Conservation (phyloP, 495 filamentous ascomycete species). For the Annulohypoxylon bovei region DNA sequence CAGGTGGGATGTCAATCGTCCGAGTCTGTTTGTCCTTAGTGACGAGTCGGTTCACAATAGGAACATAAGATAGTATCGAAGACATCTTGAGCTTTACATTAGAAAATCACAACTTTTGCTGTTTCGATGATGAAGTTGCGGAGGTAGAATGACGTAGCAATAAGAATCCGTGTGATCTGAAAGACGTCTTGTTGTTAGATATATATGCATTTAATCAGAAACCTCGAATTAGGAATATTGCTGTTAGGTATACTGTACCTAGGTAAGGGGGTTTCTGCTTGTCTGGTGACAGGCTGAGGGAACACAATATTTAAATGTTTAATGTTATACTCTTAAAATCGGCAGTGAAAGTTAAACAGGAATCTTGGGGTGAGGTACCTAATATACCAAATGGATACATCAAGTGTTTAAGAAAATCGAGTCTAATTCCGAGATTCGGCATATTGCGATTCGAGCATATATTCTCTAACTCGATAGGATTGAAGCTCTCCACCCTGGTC, state of each 20-base stretch:
- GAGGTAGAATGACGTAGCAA: conserved; percentile 27
- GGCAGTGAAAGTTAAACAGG: too few relatives aligned
- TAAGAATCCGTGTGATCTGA: conserved; percentile 10
- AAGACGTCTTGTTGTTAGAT: conserved; percentile 1
- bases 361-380: too few relatives aligned
- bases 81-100: conserved; percentile 46
- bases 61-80: conserved; percentile 60
- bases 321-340: neutral
- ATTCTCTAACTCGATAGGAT: neutral
- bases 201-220: conserved; percentile 11
- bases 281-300: neutral
- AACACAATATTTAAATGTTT: neutral
- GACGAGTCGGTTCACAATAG: conserved; percentile 57
- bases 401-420: neutral
- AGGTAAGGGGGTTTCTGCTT: too few relatives aligned
- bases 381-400: neutral
- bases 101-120: conserved; percentile 7
- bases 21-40: conserved; percentile 33
- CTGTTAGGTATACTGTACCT: neutral
- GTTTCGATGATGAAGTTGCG: conserved; percentile 8
- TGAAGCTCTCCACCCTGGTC: conserved; percentile 2
- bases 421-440: neutral
- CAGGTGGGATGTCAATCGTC: conserved; percentile 71
- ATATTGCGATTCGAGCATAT: neutral
- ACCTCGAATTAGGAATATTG: neutral